These are phyloP conservation scores for Rickenella mellea DNA, from an alignment of 768 basidiomycete genomes.

Conservation along the genomic window DNA sequence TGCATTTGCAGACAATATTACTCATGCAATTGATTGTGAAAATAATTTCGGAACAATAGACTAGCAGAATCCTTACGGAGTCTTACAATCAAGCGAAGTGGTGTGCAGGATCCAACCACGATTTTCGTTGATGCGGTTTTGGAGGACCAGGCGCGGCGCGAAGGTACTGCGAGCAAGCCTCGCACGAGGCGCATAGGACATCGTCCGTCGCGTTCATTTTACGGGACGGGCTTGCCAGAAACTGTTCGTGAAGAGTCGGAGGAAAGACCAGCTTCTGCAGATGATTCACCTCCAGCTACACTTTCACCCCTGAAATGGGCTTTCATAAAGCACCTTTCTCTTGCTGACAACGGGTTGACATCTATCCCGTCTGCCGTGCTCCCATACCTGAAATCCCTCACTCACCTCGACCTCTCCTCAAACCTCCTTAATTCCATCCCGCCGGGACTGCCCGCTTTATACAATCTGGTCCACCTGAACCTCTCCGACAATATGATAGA, in stretches of 20 bases:
- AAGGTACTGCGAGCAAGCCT: slow-evolving; percentile 40
- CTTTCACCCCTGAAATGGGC: slow-evolving; percentile 64
- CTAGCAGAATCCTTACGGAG: slow-evolving; percentile 61
- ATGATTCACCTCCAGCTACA: slow-evolving; percentile 19
- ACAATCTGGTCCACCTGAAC: slow-evolving; percentile 83
- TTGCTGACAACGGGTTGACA: slow-evolving; percentile 74
- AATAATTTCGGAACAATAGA: no score
- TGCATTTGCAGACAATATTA: no score
- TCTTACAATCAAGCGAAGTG: slow-evolving; percentile 70
- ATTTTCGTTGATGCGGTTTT: slow-evolving; percentile 67
- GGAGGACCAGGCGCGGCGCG: slow-evolving; percentile 63
- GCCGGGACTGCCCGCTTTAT: slow-evolving; percentile 58
- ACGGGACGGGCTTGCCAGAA: slow-evolving; percentile 41
- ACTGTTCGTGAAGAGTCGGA: slow-evolving; percentile 47
- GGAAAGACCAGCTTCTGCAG: slow-evolving; percentile 15
- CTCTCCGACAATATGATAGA: slow-evolving; percentile 98
- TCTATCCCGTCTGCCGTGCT: slow-evolving; percentile 65
- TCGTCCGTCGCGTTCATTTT: slow-evolving; percentile 32
- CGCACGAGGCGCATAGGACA: slow-evolving; percentile 30
- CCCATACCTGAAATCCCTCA: slow-evolving; percentile 60
- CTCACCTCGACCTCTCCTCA: slow-evolving; percentile 81
- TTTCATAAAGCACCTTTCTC: slow-evolving; percentile 62
- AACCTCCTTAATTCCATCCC: slow-evolving; percentile 90
- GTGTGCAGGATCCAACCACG: slow-evolving; percentile 72
- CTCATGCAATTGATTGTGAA: no score